These are phyloP conservation scores for Ilex aquifolium DNA, from an alignment of 257 asterid genomes.

Conservation along the genomic window DNA sequence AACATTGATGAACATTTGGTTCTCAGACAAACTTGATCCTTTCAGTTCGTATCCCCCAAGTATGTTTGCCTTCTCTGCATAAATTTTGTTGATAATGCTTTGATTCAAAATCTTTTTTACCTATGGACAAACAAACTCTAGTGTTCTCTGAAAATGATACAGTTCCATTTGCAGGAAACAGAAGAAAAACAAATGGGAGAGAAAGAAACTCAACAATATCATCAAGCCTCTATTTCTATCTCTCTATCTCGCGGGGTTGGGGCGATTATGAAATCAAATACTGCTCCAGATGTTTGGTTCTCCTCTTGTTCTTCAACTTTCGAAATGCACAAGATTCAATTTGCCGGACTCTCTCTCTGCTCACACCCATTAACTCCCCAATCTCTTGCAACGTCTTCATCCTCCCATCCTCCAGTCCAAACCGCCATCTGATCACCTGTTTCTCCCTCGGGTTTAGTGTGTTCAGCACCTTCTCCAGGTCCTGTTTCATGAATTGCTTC, in stretches of 20 bases:
- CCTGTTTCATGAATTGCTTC: constrained; percentile 76
- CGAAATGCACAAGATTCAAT: constrained; percentile 80
- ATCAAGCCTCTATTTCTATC: background rate
- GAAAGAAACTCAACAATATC: background rate
- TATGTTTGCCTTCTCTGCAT: too few species aligned
- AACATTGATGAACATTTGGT: too few species aligned
- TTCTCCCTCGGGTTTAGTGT: constrained; percentile 71
- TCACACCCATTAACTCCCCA: constrained; percentile 87
- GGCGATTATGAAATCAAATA: constrained; percentile 38
- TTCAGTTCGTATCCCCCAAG: too few species aligned
- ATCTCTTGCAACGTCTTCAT: constrained; percentile 88
- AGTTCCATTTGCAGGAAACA: background rate
- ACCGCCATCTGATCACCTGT: constrained; percentile 75
- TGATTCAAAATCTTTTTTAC: background rate
- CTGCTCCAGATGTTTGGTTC: constrained; percentile 69
- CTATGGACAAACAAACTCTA: background rate
- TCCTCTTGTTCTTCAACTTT: constrained; percentile 86
- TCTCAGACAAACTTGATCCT: too few species aligned
- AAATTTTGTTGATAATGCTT: too few species aligned
- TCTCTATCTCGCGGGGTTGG: background rate
- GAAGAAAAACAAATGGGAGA: background rate
- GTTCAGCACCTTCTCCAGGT: constrained; percentile 65
- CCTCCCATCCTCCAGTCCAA: constrained; percentile 81
- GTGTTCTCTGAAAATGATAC: background rate
- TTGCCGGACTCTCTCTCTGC: constrained; percentile 90